phyloP scores from a whole-genome alignment of 495 filamentous ascomycete genomes.

The Podospora tetraspora region DNA sequence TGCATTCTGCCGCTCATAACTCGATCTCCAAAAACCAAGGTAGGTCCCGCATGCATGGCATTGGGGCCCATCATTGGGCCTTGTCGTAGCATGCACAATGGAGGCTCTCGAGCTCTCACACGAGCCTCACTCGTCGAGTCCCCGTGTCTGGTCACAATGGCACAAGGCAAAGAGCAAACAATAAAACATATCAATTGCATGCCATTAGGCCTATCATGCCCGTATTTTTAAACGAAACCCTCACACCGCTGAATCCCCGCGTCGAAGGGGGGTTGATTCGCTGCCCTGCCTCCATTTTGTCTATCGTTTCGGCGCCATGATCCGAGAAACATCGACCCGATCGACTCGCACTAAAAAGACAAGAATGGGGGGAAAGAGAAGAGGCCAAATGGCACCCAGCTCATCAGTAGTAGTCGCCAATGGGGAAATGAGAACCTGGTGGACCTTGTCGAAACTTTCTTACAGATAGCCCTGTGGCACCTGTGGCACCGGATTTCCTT shows the following conservation, averaged over 20 bases:
- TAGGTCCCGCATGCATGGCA: constrained; percentile 7
- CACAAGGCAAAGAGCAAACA: background rate
- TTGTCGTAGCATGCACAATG: background rate
- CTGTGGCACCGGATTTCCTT: no score
- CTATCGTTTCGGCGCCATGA: constrained; percentile 2
- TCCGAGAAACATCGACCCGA: constrained; percentile 8
- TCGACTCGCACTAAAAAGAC: constrained; percentile 33
- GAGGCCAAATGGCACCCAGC: constrained; percentile 15
- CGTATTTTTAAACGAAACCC: background rate
- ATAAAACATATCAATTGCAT: background rate
- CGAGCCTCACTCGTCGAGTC: background rate
- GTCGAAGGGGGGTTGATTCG: constrained; percentile 7
- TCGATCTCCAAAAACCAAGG: background rate
- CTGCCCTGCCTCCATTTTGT: constrained; percentile 10
- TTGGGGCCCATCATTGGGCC: background rate
- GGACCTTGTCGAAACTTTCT: constrained; percentile 22
- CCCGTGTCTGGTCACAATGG: background rate
- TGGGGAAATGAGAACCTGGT: constrained; percentile 5
- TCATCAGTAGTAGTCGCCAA: constrained; percentile 31
- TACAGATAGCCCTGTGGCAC: constrained; percentile 11
- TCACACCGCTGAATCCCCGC: background rate
- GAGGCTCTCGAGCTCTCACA: background rate
- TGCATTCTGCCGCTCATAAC: constrained; percentile 9
- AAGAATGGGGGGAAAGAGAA: constrained; percentile 5
- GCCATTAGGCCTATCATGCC: background rate